These are phyloP conservation scores for Panicum miliaceum DNA, from an alignment of 176 grass and related monocot species.

Conservation along the genomic window DNA sequence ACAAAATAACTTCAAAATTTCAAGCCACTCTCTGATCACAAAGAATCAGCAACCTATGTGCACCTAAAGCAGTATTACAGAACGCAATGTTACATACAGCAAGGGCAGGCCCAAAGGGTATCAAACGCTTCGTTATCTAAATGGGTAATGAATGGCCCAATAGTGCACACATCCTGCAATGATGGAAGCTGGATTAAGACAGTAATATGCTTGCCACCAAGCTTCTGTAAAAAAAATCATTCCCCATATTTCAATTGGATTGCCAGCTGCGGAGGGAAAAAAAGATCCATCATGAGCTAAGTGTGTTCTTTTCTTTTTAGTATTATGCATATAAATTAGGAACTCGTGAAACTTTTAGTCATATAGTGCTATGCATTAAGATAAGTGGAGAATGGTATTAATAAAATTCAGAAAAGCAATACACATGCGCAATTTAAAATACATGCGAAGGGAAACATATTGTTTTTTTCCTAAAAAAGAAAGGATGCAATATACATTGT, in stretches of 20 bases:
- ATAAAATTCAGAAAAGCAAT: neutral
- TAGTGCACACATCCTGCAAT: neutral
- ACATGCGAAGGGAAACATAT: neutral
- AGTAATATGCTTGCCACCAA: neutral
- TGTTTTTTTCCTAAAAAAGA: neutral
- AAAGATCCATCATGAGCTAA: neutral
- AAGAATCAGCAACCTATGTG: neutral
- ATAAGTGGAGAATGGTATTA: neutral
- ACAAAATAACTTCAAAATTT: neutral
- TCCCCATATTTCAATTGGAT: neutral
- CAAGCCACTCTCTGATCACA: neutral
- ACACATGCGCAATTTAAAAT: neutral
- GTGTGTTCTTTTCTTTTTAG: neutral
- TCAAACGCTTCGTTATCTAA: neutral
- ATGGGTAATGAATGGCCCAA: neutral
- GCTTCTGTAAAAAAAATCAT: conserved; percentile 36
- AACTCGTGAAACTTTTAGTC: conserved; percentile 2
- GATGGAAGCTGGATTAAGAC: neutral
- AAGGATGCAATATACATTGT: neutral
- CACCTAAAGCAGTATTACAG: conserved; percentile 4
- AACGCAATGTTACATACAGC: neutral
- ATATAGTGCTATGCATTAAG: neutral
- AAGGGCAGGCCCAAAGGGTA: neutral
- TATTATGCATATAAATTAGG: neutral
- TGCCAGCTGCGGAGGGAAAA: neutral